Base-by-base conservation (phyloP, 2,329 filamentous ascomycete genomes). In the Monascus ruber region DNA sequence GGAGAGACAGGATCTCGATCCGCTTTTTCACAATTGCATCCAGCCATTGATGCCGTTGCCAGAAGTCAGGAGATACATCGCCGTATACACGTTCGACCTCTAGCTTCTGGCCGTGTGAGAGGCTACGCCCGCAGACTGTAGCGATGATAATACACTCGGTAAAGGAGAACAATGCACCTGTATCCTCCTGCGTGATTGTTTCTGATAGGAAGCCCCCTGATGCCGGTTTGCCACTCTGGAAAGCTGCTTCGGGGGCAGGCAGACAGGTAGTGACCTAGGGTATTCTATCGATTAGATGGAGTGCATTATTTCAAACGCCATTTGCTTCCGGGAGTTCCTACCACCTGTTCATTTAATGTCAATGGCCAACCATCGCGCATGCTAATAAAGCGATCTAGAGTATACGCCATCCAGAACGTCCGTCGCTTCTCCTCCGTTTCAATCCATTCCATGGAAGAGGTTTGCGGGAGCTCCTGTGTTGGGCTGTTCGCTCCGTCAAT, bases 381-480 rank as follows among this genome's bases (percentile, higher is more conserved):
- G 35, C 53, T 56, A 9, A 55, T 43, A 27, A 62, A 47, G 27
- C 53, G 58, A 36, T 65, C 62, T 1, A 64, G 45, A 26, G 51
- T 53, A 42, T 60, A 64, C 0, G 59, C 59, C 50, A 63, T 52
- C 61, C 62, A 64, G 43, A 63, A 64, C 0, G 52, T 53, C 5
- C 62, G 44, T 6, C 62, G 45, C 38, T 47, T 55, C 41, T 59
- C 51, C 41, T 65, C 60, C 4, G 47, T 47, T 29, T 58, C 50
- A 31, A 56, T 46, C 33, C 46, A 50, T 9, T 48, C 44, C 31
- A 34, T 39, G 38, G 26, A 2, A 37, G 26, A 36, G 5, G 32
- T 39, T 17, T 34, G 31, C 17, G 27, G 17, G 17, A 17, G 17
- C 17, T 17, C 17, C 17, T 17, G 17, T 17, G 17, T 17, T 3